Conservation (phyloP, 495 filamentous ascomycete genomes). For the Achaetomiella virescens region DNA sequence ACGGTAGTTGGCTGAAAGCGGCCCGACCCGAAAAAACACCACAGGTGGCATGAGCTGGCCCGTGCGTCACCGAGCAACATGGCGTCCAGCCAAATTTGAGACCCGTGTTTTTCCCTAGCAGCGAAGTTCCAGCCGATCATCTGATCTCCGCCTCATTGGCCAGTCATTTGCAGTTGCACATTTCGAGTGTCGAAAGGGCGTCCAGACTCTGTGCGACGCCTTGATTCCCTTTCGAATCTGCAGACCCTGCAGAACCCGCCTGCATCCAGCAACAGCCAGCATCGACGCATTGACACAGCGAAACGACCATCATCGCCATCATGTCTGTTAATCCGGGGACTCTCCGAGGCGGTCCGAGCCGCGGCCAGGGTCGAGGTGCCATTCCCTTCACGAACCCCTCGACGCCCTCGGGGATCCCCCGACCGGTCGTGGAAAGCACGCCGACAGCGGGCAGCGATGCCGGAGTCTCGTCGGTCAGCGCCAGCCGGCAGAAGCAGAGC, state of each 20-base stretch:
- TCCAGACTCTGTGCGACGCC: neutral
- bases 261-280: neutral
- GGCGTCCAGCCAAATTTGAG: neutral
- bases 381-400: slow-evolving; percentile 66
- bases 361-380: slow-evolving; percentile 56
- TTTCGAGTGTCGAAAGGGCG: neutral
- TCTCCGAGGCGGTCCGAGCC: slow-evolving; percentile 56
- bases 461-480: slow-evolving; percentile 70
- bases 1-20: neutral
- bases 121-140: slow-evolving; percentile 1
- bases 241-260: neutral
- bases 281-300: neutral
- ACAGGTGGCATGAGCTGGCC: slow-evolving; percentile 4
- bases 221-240: too few species aligned
- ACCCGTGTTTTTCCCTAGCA: slow-evolving; percentile 14
- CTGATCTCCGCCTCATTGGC: slow-evolving; percentile 14
- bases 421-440: slow-evolving; percentile 66
- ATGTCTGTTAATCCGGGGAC: slow-evolving; percentile 38
- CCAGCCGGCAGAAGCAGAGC: slow-evolving; percentile 85
- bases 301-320: slow-evolving; percentile 2
- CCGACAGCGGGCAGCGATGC: slow-evolving; percentile 52
- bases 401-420: slow-evolving; percentile 66
- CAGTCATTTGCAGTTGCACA: neutral
- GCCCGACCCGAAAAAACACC: neutral
- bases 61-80: slow-evolving; percentile 3